These are phyloP conservation scores for Apostasia shenzhenica DNA, from an alignment of 106 monocot genomes.

Conservation along the genomic window DNA sequence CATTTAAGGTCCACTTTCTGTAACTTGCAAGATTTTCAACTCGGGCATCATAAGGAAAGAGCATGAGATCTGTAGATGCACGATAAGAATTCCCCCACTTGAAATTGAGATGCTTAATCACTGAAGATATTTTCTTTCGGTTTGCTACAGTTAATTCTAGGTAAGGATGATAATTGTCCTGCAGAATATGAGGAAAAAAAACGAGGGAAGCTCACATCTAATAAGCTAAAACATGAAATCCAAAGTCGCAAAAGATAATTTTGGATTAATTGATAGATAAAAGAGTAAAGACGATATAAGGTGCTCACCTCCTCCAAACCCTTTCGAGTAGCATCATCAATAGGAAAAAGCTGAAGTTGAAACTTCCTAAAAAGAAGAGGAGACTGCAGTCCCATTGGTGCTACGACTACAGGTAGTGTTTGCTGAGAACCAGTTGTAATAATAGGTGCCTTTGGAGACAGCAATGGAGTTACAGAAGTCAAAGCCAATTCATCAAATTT, in stretches of 20 bases:
- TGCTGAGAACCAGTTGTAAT: constrained; percentile 3
- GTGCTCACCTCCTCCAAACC: constrained; percentile 47
- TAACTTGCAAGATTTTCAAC: constrained; percentile 14
- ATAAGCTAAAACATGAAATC: background rate
- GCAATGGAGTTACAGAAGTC: constrained; percentile 16
- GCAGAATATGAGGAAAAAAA: constrained; percentile 3
- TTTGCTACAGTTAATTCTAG: constrained; percentile 54
- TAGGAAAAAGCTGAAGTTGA: constrained; percentile 68
- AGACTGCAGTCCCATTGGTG: constrained; percentile 6
- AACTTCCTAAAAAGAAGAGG: constrained; percentile 24
- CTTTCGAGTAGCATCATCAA: constrained; percentile 43
- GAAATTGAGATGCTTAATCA: constrained; percentile 50
- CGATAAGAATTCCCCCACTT: constrained; percentile 50
- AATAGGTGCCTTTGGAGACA: background rate
- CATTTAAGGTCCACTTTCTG: constrained; percentile 47
- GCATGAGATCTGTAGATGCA: constrained; percentile 45
- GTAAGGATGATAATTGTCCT: constrained; percentile 62
- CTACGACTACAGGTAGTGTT: constrained; percentile 3
- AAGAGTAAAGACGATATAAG: background rate
- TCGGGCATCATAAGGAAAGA: constrained; percentile 42
- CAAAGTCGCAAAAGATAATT: background rate
- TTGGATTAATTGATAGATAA: background rate
- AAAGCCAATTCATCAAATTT: constrained; percentile 2
- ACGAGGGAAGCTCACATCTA: background rate
- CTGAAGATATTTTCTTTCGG: constrained; percentile 69